phyloP scores from a whole-genome alignment of 2,329 filamentous ascomycete species.

The Metarhizium robertsii region DNA sequence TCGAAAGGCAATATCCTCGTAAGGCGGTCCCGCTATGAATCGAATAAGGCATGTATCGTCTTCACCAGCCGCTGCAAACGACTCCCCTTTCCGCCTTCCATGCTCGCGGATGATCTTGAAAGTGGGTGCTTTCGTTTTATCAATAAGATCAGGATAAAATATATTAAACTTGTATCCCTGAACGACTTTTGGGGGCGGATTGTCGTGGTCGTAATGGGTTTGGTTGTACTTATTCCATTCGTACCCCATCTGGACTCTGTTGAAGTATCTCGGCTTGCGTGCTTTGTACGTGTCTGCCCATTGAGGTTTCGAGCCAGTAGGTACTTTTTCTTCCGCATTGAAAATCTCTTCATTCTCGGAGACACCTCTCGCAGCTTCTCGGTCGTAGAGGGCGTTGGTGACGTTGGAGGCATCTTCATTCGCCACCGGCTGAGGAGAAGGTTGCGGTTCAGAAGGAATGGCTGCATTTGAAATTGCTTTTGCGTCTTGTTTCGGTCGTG shows the following conservation, averaged over 20 bases:
- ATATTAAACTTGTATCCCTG: conserved; percentile 99
- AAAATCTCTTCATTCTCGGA: conserved; percentile 95
- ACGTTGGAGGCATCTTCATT: conserved; percentile 79
- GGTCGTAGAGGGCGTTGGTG: conserved; percentile 82
- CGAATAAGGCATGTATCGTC: conserved; percentile 95
- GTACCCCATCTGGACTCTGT: conserved; percentile 96
- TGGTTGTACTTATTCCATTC: conserved; percentile 99
- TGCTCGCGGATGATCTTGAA: conserved; percentile 94
- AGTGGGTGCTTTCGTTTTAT: conserved; percentile 88
- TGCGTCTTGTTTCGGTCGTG: conserved; percentile 3
- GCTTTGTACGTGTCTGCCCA: conserved; percentile 83
- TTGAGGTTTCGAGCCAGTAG: conserved; percentile 48
- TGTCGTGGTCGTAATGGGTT: conserved; percentile 97
- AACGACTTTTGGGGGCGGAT: conserved; percentile 93
- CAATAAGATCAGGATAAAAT: conserved; percentile 94
- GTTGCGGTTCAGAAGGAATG: not conserved
- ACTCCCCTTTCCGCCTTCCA: conserved; percentile 80
- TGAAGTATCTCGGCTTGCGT: conserved; percentile 93
- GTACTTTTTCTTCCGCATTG: conserved; percentile 74
- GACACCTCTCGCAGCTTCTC: conserved; percentile 84
- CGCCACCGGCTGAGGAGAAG: conserved; percentile 19
- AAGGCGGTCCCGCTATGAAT: conserved; percentile 90
- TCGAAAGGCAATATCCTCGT: conserved; percentile 92
- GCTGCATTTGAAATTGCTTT: not conserved
- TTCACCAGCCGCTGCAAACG: conserved; percentile 85